These are phyloP conservation scores for Beta macrorhiza DNA, from an alignment of 179 eudicot species.

Conservation along the genomic window DNA sequence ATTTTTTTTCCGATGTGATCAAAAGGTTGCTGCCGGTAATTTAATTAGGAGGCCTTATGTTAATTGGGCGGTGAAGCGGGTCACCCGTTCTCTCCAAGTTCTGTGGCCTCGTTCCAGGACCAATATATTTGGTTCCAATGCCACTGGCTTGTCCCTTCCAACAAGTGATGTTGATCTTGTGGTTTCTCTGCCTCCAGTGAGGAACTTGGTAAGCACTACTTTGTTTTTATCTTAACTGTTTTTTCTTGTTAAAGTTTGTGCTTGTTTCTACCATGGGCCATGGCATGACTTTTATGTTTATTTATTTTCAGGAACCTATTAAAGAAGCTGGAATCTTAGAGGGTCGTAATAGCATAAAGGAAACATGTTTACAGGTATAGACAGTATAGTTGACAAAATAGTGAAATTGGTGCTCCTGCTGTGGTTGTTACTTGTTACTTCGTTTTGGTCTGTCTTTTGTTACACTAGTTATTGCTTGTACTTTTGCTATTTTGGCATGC, in stretches of 20 bases:
- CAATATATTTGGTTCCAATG: conserved; percentile 88
- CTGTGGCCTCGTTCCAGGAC: conserved; percentile 97
- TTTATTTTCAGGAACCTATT: conserved; percentile 72
- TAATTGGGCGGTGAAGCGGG: conserved; percentile 96
- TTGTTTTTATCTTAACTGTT: conserved; percentile 7
- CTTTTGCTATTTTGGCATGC: not conserved
- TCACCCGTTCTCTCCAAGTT: conserved; percentile 93
- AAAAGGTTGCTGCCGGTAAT: conserved; percentile 83
- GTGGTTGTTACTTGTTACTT: not conserved
- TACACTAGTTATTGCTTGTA: conserved; percentile 1
- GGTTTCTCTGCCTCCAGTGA: conserved; percentile 96
- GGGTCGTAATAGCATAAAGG: conserved; percentile 97
- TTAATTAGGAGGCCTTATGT: conserved; percentile 78
- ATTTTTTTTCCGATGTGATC: conserved; percentile 8
- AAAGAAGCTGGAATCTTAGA: conserved; percentile 99
- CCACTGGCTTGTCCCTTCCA: conserved; percentile 94
- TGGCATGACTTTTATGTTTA: not conserved
- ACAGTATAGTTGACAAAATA: conserved; percentile 9
- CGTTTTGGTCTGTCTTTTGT: not conserved
- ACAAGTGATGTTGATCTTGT: conserved; percentile 98
- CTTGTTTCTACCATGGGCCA: not conserved
- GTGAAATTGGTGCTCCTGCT: not conserved
- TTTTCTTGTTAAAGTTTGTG: not conserved
- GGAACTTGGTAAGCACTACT: conserved; percentile 73
- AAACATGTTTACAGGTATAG: conserved; percentile 91